Evolutionary conservation across 345 rosid genomes (phyloP).

Genomic region (Salix suchowensis): DNA sequence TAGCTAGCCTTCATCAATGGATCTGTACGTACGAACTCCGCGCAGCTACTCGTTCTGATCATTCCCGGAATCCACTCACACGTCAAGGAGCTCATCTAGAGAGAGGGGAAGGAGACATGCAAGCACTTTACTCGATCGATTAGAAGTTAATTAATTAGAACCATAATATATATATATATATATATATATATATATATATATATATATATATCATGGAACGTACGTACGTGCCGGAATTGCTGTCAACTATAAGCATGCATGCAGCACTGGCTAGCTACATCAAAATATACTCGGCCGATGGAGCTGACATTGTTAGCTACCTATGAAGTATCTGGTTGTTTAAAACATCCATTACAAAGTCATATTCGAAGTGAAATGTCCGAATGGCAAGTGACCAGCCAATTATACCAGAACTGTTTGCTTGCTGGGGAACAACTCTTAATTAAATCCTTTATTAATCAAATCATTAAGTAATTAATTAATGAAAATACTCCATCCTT

Average conservation of each 20-base stretch:
- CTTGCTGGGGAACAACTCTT: too few relatives aligned
- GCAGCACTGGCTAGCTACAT: background rate
- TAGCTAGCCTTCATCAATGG: background rate
- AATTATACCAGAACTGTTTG: too few relatives aligned
- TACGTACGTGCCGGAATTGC: too few relatives aligned
- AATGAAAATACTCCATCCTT: too few relatives aligned
- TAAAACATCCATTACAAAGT: too few relatives aligned
- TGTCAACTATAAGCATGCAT: background rate
- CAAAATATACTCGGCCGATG: background rate
- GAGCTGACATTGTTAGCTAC: background rate
- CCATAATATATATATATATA: background rate
- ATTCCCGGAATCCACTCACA: background rate
- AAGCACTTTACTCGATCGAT: background rate
- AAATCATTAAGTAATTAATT: too few relatives aligned
- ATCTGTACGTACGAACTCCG: background rate
- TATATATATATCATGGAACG: too few relatives aligned
- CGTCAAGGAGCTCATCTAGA: background rate
- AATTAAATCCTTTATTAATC: too few relatives aligned
- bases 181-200: background rate
- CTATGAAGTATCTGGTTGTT: background rate
- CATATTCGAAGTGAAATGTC: too few relatives aligned
- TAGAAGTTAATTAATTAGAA: background rate
- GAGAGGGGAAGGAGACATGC: background rate
- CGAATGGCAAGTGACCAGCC: too few relatives aligned
- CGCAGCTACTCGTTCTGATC: background rate